phyloP scores from a whole-genome alignment of 306 rosid genomes.

The Cucurbita argyrosperma region DNA sequence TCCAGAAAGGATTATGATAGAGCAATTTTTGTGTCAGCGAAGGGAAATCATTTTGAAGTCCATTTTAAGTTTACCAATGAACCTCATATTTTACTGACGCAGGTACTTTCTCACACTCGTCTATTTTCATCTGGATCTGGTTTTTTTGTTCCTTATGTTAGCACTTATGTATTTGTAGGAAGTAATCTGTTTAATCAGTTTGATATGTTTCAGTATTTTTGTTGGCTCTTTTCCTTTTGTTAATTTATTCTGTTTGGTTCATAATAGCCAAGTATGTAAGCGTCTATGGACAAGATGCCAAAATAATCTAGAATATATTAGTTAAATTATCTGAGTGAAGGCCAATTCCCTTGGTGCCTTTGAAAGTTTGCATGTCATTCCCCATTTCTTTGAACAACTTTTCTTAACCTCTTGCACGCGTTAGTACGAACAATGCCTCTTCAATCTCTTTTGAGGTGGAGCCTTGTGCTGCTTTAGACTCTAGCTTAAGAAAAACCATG shows the following conservation, averaged over 20 bases:
- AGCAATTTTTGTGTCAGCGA: conserved; percentile 33
- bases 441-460: neutral
- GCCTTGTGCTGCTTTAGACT: neutral
- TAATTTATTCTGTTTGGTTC: neutral
- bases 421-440: neutral
- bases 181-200: neutral
- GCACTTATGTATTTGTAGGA: neutral
- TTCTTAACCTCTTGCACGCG: neutral
- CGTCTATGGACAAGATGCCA: neutral
- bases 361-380: neutral
- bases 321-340: neutral
- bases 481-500: neutral
- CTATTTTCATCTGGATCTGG: neutral
- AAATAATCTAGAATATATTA: neutral
- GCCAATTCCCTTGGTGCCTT: neutral
- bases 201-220: neutral
- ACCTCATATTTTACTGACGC: conserved; percentile 66
- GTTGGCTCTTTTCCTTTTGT: neutral
- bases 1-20: conserved; percentile 28
- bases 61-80: conserved; percentile 48
- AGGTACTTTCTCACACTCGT: conserved; percentile 30
- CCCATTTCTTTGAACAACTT: neutral
- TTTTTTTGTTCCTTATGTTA: neutral
- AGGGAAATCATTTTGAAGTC: conserved; percentile 51
- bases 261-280: neutral